Evolutionary conservation across 192 early-diverging fungal species (phyloP).

Genomic region (Gryganskiella cystojenkinii): DNA sequence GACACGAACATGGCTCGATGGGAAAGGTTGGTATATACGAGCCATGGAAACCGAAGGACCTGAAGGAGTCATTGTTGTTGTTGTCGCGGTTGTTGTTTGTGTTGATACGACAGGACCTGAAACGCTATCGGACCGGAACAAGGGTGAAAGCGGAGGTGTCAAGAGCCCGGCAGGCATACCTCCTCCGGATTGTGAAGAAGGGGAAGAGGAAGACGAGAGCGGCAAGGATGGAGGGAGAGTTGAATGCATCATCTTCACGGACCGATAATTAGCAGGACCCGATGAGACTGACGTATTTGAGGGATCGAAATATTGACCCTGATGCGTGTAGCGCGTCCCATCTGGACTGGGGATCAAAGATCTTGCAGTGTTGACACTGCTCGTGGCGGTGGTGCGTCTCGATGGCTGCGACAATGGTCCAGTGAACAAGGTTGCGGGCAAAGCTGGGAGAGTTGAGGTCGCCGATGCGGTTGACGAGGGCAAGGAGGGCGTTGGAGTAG

Average conservation of each 20-base stretch:
- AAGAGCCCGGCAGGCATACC: slow-evolving; percentile 7
- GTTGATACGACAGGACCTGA: background rate
- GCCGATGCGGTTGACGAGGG: background rate
- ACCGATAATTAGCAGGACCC: background rate
- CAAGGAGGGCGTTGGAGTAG: background rate
- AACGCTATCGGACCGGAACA: background rate
- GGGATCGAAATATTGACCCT: too few species aligned
- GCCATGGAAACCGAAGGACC: background rate
- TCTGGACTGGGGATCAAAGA: background rate
- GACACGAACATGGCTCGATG: background rate
- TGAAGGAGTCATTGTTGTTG: background rate
- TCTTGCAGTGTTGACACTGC: background rate
- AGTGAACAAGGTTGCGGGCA: background rate
- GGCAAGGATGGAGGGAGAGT: background rate
- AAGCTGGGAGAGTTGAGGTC: background rate
- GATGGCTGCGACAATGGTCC: too few species aligned
- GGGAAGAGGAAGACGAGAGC: background rate
- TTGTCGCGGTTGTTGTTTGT: background rate
- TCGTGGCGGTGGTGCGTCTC: too few species aligned
- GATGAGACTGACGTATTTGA: background rate
- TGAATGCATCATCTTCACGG: too few species aligned
- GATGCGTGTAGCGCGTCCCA: background rate
- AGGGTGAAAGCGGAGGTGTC: slow-evolving; percentile 23
- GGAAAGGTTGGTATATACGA: background rate
- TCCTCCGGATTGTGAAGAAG: background rate